These are phyloP conservation scores for Paecilomyces dactylethromorphus DNA, from an alignment of 2,329 filamentous ascomycete genomes.

Conservation along the genomic window DNA sequence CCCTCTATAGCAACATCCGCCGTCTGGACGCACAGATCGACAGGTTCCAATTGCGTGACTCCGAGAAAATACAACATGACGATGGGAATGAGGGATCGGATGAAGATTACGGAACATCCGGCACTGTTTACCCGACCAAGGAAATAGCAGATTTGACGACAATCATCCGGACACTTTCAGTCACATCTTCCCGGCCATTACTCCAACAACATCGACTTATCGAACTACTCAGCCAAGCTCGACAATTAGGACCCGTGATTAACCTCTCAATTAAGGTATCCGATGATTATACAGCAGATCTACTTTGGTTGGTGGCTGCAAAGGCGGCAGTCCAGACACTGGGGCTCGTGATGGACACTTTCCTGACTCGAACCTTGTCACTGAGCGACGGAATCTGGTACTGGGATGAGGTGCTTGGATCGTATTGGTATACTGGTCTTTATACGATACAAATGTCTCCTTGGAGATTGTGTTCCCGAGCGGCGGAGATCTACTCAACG, in stretches of 20 bases:
- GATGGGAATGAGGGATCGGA: conserved; percentile 4
- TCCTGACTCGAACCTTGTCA: conserved; percentile 76
- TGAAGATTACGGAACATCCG: conserved; percentile 31
- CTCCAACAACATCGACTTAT: conserved; percentile 57
- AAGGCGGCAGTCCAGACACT: conserved; percentile 92
- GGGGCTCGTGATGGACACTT: conserved; percentile 66
- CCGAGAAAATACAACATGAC: conserved; percentile 15
- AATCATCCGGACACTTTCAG: conserved; percentile 65
- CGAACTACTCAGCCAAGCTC: conserved; percentile 57
- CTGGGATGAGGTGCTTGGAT: conserved; percentile 83
- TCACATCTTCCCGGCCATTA: conserved; percentile 57
- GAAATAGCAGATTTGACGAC: conserved; percentile 51
- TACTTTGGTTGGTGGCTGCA: conserved; percentile 84
- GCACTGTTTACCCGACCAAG: conserved; percentile 44
- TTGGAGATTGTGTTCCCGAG: conserved; percentile 64
- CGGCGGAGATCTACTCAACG: conserved; percentile 62
- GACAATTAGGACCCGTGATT: conserved; percentile 10
- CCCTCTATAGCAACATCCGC: conserved; percentile 44
- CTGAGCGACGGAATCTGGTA: conserved; percentile 88
- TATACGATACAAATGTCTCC: conserved; percentile 87
- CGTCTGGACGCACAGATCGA: conserved; percentile 54
- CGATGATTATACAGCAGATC: conserved; percentile 61
- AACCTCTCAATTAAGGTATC: conserved; percentile 8
- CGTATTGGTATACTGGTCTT: conserved; percentile 68
- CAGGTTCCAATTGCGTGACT: conserved; percentile 21